Conservation (phyloP, 106 monocot species). For the Apostasia ramifera region DNA sequence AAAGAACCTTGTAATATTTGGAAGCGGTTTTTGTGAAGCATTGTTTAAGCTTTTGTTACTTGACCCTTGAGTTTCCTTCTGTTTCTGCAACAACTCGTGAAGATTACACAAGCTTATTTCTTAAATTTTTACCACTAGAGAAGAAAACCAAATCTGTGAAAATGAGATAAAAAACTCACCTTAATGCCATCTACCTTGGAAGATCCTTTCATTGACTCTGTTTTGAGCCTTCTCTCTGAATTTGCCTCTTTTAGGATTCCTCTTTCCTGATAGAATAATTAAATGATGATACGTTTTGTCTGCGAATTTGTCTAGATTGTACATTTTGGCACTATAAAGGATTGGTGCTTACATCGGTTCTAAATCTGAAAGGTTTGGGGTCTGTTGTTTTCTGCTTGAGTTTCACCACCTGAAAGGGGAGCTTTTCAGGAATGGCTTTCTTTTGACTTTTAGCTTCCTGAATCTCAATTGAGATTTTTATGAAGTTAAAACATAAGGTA, state of each 20-base stretch:
- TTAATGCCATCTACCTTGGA: conserved; percentile 3
- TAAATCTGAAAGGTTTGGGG: conserved; percentile 78
- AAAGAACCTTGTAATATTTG: conserved; percentile 6
- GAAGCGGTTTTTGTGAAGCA: neutral
- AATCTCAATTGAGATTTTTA: neutral
- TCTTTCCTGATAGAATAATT: conserved; percentile 35
- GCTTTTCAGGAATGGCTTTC: conserved; percentile 8
- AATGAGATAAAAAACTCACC: conserved; percentile 3
- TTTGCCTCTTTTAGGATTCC: conserved; percentile 60
- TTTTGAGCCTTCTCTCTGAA: conserved; percentile 28
- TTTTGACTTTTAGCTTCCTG: conserved; percentile 19
- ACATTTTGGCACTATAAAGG: too few relatives aligned
- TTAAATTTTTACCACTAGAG: neutral
- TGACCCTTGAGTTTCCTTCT: conserved; percentile 10
- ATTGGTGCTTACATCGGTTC: conserved; percentile 57
- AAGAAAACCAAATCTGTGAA: neutral
- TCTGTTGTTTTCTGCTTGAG: conserved; percentile 37
- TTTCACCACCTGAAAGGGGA: conserved; percentile 14
- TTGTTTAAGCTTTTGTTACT: neutral
- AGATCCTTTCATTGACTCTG: conserved; percentile 18
- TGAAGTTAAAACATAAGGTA: neutral
- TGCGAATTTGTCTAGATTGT: neutral
- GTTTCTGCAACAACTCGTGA: neutral
- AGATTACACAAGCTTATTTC: neutral
- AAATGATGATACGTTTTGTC: neutral